A percentile compares a stretch with the other conserved stretches of the same genome.
Conservation (phyloP, 2,329 filamentous ascomycete genomes). For the Paradendryphiella salina region DNA sequence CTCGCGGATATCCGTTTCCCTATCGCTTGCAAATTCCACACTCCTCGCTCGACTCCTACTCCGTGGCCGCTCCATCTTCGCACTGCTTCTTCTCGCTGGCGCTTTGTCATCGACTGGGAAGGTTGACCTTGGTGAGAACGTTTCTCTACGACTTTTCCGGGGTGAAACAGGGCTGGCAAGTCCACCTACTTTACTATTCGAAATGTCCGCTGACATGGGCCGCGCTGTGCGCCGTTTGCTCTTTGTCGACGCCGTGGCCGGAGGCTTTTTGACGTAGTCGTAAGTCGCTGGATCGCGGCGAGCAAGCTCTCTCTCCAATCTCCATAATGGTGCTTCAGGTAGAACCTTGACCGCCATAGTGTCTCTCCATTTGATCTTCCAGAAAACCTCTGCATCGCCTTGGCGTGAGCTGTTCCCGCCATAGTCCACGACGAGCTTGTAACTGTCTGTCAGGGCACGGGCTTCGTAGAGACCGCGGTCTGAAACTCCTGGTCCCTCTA, state of each 20-base stretch:
- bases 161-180: slow-evolving; percentile 5
- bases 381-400: slow-evolving; percentile 49
- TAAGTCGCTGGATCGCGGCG: slow-evolving; percentile 50
- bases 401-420: slow-evolving; percentile 28
- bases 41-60: slow-evolving; percentile 29
- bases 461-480: slow-evolving; percentile 53
- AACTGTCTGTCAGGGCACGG: slow-evolving; percentile 51
- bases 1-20: slow-evolving; percentile 40
- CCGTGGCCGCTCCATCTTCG: slow-evolving; percentile 18
- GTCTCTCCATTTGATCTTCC: slow-evolving; percentile 46
- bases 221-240: slow-evolving; percentile 20
- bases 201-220: slow-evolving; percentile 24
- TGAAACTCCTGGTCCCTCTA: slow-evolving; percentile 52
- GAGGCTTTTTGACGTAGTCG: slow-evolving; percentile 46
- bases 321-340: slow-evolving; percentile 52
- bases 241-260: slow-evolving; percentile 28
- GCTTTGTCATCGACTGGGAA: slow-evolving; percentile 23
- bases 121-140: slow-evolving; percentile 28
- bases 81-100: slow-evolving; percentile 14
- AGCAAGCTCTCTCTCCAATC: slow-evolving; percentile 50
- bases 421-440: slow-evolving; percentile 54
- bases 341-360: slow-evolving; percentile 46
- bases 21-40: slow-evolving; percentile 31
- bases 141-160: slow-evolving; percentile 21
- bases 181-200: slow-evolving; percentile 10